A percentile compares a stretch with the other conserved stretches of the same genome.
phyloP scores from a whole-genome alignment of 306 rosid species.

The Abrus precatorius region DNA sequence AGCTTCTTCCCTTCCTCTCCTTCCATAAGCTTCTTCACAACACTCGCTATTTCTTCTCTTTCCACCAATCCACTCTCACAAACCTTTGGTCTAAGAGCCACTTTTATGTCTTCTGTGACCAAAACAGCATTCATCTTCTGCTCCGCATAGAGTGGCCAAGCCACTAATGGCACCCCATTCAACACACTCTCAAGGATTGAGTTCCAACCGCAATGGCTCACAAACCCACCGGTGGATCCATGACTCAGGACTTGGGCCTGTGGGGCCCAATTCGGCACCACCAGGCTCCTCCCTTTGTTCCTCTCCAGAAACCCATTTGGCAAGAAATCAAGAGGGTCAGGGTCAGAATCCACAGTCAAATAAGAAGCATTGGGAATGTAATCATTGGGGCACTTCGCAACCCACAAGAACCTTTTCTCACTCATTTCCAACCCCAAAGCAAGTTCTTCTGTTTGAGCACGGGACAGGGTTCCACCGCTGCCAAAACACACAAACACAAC shows the following conservation, averaged over 20 bases:
- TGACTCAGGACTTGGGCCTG: conserved; percentile 68
- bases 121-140: conserved; percentile 76
- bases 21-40: conserved; percentile 61
- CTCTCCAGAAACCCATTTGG: conserved; percentile 67
- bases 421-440: conserved; percentile 61
- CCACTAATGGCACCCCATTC: conserved; percentile 70
- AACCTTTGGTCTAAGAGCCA: conserved; percentile 56
- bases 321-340: conserved; percentile 55
- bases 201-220: conserved; percentile 87
- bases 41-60: conserved; percentile 59
- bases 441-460: conserved; percentile 51
- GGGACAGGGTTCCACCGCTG: conserved; percentile 60
- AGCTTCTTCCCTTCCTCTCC: conserved; percentile 76
- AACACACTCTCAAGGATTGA: conserved; percentile 65
- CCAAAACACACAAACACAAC: conserved; percentile 62
- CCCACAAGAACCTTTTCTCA: conserved; percentile 61
- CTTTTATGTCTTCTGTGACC: conserved; percentile 54
- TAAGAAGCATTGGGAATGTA: conserved; percentile 37
- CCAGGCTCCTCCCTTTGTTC: conserved; percentile 47
- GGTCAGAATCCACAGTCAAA: conserved; percentile 49
- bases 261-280: conserved; percentile 79
- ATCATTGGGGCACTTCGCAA: conserved; percentile 53
- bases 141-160: conserved; percentile 83
- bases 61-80: conserved; percentile 57
- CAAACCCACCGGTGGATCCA: conserved; percentile 64